Evolutionary conservation across 352 stramenopile species (phyloP), one percentile per base, ranked within the genome.

Genomic region (Pseudoperonospora humuli): DNA sequence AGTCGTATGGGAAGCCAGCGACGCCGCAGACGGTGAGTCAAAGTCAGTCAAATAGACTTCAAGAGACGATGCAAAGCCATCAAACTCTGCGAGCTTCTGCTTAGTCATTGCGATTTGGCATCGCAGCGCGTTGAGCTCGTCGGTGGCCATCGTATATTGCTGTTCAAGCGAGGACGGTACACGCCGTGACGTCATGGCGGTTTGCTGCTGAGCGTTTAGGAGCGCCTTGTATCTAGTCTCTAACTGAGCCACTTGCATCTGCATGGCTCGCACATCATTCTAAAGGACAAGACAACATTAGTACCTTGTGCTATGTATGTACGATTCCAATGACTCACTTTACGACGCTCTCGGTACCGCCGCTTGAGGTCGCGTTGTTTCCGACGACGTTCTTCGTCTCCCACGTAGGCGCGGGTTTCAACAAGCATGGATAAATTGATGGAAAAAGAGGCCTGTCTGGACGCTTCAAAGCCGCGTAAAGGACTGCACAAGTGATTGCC

Each of bases 211-310:
- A 10, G 45, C 26, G 11, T 21, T 24, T 6, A 67, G 48, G 13
- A 69, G 54, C 18, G 48, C 50, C 41, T 68, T 54, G 41, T 73
- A 72, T n/a, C 52, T 38, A 18, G 32, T 32, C 43, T 75, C 65
- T 7, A 75, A 33, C 28, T 57, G 28, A 19, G 29, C 33, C 7
- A 75, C 65, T 23, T 75, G 50, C 24, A 53, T 49, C 40, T 68
- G 57, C 65, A 75, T 75, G 43, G 42, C 27, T 39, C 70, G 61
- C 28, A 75, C 58, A 29, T 75, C 58, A 44, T 58, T 54, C 65
- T 75, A 33, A 20, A n/a, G n/a, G n/a, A n/a, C n/a, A n/a, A n/a
- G n/a, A n/a, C n/a, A n/a, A n/a, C n/a, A n/a, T n/a, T n/a, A n/a
- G n/a, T n/a, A n/a, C n/a, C n/a, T n/a, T n/a, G n/a, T n/a, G n/a